Percentiles rank a stretch among this genome's conserved stretches.
These are phyloP conservation scores for Botryotinia calthae DNA, from an alignment of 2,329 filamentous ascomycete genomes.

Conservation along the genomic window DNA sequence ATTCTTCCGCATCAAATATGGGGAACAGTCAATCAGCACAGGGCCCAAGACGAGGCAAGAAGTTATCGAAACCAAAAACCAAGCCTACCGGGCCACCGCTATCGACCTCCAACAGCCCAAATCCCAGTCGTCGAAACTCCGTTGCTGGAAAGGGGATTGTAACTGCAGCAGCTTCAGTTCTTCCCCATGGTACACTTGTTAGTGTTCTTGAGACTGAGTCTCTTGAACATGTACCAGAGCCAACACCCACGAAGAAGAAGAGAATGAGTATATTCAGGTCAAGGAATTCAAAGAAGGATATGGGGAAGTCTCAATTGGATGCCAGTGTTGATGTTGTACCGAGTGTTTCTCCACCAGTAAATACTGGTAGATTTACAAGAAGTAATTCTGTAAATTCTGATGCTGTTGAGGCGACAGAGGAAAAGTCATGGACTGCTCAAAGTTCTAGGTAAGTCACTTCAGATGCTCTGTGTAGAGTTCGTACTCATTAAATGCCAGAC, in stretches of 20 bases:
- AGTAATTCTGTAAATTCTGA: slow-evolving; percentile 17
- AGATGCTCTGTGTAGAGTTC: neutral
- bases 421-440: slow-evolving; percentile 5
- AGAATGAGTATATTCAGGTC: slow-evolving; percentile 17
- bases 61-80: slow-evolving; percentile 38
- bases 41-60: slow-evolving; percentile 27
- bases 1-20: slow-evolving; percentile 27
- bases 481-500: slow-evolving; percentile 10
- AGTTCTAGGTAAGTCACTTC: slow-evolving; percentile 7
- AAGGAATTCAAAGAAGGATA: slow-evolving; percentile 15
- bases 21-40: slow-evolving; percentile 35
- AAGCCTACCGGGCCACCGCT: slow-evolving; percentile 29
- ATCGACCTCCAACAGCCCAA: slow-evolving; percentile 24
- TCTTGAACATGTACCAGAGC: neutral
- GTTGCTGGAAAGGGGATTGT: slow-evolving; percentile 21
- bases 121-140: slow-evolving; percentile 31
- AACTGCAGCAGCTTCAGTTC: neutral
- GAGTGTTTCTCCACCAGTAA: neutral
- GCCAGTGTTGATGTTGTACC: neutral
- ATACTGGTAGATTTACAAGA: slow-evolving; percentile 11
- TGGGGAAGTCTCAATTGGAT: neutral
- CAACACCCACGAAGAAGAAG: slow-evolving; percentile 22
- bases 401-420: neutral
- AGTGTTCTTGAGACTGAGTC: slow-evolving; percentile 10
- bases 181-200: slow-evolving; percentile 5